A percentile compares a stretch with the other conserved stretches of the same genome.
Evolutionary conservation across 1,284 basidiomycete genomes (phyloP).

Genomic region (Leccinum subspadiceum): DNA sequence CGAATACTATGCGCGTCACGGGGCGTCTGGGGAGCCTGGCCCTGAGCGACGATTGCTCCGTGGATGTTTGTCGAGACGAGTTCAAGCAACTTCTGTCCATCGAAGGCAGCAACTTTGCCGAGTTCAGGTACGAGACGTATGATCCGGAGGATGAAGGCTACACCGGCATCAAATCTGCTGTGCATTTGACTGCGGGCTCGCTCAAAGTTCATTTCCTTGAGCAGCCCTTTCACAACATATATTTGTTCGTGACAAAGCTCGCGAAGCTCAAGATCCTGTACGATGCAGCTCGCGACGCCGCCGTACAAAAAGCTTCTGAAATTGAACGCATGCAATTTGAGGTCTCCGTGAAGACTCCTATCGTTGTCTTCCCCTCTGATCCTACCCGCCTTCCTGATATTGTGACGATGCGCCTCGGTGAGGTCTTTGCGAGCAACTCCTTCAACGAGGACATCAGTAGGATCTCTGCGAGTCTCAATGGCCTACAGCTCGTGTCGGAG

Average conservation of each 20-base stretch:
- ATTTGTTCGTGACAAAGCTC: conserved; percentile 84
- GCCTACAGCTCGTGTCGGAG: conserved; percentile 82
- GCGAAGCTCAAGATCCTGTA: conserved; percentile 92
- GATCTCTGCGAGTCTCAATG: conserved; percentile 78
- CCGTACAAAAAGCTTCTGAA: conserved; percentile 88
- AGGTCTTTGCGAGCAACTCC: conserved; percentile 82
- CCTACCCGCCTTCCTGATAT: conserved; percentile 63
- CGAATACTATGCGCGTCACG: conserved; percentile 76
- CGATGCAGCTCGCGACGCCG: conserved; percentile 92
- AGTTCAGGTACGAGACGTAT: conserved; percentile 94
- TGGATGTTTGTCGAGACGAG: conserved; percentile 54
- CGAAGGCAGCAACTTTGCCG: conserved; percentile 93
- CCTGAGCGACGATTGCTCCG: conserved; percentile 75
- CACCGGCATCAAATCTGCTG: conserved; percentile 83
- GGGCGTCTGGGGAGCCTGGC: conserved; percentile 87
- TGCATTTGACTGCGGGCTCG: conserved; percentile 88
- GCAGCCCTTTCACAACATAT: conserved; percentile 83
- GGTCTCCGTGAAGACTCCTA: conserved; percentile 88
- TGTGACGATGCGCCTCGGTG: conserved; percentile 84
- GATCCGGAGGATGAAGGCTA: conserved; percentile 71
- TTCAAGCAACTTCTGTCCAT: conserved; percentile 93
- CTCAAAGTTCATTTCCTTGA: conserved; percentile 90
- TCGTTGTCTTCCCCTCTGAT: conserved; percentile 85
- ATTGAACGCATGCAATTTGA: conserved; percentile 93
- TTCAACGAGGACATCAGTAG: conserved; percentile 63